Conservation (phyloP, 78 protist genomes). For the Anaeramoeba flamelloides region DNA sequence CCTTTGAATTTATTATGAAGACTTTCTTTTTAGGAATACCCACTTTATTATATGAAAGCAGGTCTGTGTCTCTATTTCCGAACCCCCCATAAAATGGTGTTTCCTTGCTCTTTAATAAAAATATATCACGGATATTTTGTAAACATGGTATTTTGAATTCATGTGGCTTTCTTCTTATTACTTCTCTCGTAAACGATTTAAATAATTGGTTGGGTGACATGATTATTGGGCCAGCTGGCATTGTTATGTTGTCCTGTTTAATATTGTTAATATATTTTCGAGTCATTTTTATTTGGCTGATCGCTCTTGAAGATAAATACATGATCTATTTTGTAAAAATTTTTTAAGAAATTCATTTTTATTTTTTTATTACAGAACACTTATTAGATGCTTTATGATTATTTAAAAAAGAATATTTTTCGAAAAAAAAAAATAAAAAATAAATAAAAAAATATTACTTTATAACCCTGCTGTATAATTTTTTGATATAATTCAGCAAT, state of each 20-base stretch:
- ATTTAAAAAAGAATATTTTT: no score
- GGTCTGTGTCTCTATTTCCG: constrained; percentile 70
- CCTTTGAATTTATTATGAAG: constrained; percentile 30
- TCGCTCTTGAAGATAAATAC: constrained; percentile 69
- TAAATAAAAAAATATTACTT: no score
- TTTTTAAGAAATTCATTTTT: constrained; percentile 31
- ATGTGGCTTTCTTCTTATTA: constrained; percentile 43
- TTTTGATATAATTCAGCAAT: constrained; percentile 62
- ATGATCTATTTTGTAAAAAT: constrained; percentile 71
- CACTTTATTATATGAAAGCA: constrained; percentile 24
- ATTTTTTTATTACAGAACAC: no score
- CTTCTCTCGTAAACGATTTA: constrained; percentile 47
- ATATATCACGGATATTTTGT: constrained; percentile 41
- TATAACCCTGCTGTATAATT: no score
- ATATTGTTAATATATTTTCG: no score
- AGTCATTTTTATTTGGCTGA: constrained; percentile 64
- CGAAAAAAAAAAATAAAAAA: no score
- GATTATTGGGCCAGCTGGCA: constrained; percentile 82
- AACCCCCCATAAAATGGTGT: constrained; percentile 84
- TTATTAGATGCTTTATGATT: no score
- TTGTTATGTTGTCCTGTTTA: no score
- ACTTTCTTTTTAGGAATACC: constrained; percentile 19
- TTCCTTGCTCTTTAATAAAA: constrained; percentile 28
- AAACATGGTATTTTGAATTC: constrained; percentile 80
- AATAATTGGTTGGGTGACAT: constrained; percentile 71